Base-by-base conservation (phyloP, 2,329 filamentous ascomycete genomes). In the Nakataea oryzae region DNA sequence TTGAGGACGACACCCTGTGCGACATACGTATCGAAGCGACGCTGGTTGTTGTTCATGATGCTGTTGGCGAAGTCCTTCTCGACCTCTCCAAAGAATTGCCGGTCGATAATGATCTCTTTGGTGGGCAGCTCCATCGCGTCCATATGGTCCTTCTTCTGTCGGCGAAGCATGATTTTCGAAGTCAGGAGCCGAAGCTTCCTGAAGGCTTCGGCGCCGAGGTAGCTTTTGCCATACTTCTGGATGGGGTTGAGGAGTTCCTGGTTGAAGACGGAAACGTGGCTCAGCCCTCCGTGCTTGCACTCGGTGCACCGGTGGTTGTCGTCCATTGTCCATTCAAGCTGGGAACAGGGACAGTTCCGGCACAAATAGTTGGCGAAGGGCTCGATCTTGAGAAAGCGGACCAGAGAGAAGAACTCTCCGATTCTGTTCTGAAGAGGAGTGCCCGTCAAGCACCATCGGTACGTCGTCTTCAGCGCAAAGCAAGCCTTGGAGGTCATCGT, bases 401-500 rank as follows among this genome's bases (percentile, higher is more conserved):
- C 81, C 27, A 97, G 79, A 0, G 93, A 97, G 75, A 97, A 97
- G 74, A 97, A 96, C 73, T 97, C 93, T 70, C 95, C 93, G 66
- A 97, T 97, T 61, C 93, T 89, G 71, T 97, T 99, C 73, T 99
- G 95, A 1, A 99, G 85, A 0, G 95, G 95, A 1, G 95, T 99
- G 11, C 95, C 95, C 21, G 90, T 95, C 63, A 99, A 80, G 72
- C 95, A 99, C 91, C 95, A 97, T 69, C 96, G 96, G 75, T 95
- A 96, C 24, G 83, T 86, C 24, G 89, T 90, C 64, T 92, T 87
- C 55, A 99, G 79, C 1, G 93, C 92, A 72, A 97, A 97, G 73
- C 93, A 97, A 54, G 95, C 93, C 74, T 91, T 96, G 27, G 95
- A 95, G 14, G 95, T 95, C 77, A 93, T 91, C 11, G 93, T 96